Evolutionary conservation across 129 eudicot genomes (phyloP).

Genomic region (Escallonia herrerae): DNA sequence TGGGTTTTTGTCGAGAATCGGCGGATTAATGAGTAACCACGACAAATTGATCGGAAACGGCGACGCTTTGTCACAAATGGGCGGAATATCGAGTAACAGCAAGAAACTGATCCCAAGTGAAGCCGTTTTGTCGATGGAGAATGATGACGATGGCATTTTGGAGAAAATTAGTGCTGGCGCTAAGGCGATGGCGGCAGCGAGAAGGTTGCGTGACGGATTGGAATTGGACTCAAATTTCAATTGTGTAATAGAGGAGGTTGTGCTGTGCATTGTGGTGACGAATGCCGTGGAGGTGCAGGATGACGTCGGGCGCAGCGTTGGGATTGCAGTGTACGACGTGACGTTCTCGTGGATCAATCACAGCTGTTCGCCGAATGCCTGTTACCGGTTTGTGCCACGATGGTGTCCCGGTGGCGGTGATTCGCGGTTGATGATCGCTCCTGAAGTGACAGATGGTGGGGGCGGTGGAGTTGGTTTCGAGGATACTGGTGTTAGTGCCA

Average conservation of each 20-base stretch:
- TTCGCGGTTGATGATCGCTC: slow-evolving; percentile 14
- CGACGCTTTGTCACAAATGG: no score
- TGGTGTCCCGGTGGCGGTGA: neutral
- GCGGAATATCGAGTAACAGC: no score
- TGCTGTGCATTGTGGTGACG: slow-evolving; percentile 48
- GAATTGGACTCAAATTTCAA: slow-evolving; percentile 1
- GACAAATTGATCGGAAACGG: no score
- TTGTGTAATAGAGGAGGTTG: slow-evolving; percentile 35
- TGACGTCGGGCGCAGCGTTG: slow-evolving; percentile 30
- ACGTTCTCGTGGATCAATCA: slow-evolving; percentile 76
- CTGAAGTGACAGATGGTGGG: slow-evolving; percentile 12
- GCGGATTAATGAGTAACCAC: no score
- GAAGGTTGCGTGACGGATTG: slow-evolving; percentile 9
- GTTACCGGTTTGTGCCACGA: slow-evolving; percentile 34
- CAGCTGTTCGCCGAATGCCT: slow-evolving; percentile 72
- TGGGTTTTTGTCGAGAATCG: neutral
- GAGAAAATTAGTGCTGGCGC: slow-evolving; percentile 40
- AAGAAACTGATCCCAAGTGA: no score
- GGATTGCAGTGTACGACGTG: slow-evolving; percentile 49
- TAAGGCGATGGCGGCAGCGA: slow-evolving; percentile 33
- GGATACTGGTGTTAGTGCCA: neutral
- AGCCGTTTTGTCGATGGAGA: no score
- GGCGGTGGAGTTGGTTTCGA: slow-evolving; percentile 1
- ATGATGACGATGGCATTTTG: slow-evolving; percentile 13
- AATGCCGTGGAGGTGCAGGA: slow-evolving; percentile 76